Evolutionary conservation across 306 rosid genomes (phyloP).

Genomic region (Castanospermum australe): DNA sequence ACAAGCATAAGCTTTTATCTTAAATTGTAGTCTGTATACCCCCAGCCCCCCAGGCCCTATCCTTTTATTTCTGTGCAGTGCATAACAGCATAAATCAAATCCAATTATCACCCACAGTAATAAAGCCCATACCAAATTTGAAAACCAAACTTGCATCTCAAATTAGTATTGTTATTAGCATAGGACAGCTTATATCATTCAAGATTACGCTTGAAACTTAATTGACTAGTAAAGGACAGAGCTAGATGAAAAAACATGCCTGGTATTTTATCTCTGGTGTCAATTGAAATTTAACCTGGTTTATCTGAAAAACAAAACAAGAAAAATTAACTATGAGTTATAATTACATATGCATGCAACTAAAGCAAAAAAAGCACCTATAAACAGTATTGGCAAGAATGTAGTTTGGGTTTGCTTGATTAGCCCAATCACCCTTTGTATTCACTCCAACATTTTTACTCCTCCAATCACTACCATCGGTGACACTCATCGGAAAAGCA

Average conservation of each 20-base stretch:
- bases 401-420: not conserved
- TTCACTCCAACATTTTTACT: not conserved
- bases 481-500: not conserved
- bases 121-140: not conserved
- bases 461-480: not conserved
- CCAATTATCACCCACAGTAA: not conserved
- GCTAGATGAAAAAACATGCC: constrained; percentile 47
- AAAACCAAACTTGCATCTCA: not conserved
- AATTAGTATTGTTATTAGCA: constrained; percentile 5
- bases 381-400: not conserved
- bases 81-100: not conserved
- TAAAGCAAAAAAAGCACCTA: not conserved
- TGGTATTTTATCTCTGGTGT: constrained; percentile 96
- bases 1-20: not conserved
- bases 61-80: not conserved
- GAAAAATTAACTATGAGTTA: constrained; percentile 8
- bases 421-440: not conserved
- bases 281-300: constrained; percentile 89
- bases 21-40: not conserved
- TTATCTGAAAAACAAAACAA: constrained; percentile 58
- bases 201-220: constrained; percentile 6
- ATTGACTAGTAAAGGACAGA: constrained; percentile 7
- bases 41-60: too few relatives aligned
- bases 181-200: constrained; percentile 2
- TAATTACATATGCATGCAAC: constrained; percentile 14